Conservation (phyloP, 495 filamentous ascomycete species). For the Evernia prunastri region DNA sequence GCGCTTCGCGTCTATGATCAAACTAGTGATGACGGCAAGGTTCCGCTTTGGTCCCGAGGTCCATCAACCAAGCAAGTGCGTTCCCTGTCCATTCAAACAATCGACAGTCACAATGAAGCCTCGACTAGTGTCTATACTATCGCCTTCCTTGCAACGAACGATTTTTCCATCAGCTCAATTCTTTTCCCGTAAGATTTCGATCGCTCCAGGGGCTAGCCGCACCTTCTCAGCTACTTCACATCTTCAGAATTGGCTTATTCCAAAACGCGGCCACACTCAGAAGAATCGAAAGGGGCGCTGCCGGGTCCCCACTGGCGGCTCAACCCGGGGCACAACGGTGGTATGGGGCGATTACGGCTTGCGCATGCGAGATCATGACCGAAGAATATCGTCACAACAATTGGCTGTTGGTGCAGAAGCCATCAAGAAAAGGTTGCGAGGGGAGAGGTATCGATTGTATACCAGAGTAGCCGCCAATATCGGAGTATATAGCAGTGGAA, state of each 20-base stretch:
- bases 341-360: conserved; percentile 95
- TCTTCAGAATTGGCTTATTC: conserved; percentile 69
- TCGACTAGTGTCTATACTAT: conserved; percentile 1
- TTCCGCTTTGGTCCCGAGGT: neutral
- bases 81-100: neutral
- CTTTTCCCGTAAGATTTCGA: neutral
- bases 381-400: conserved; percentile 78
- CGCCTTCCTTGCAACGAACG: neutral
- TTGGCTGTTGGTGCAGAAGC: conserved; percentile 87
- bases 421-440: conserved; percentile 79
- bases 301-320: conserved; percentile 84
- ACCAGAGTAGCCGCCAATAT: conserved; percentile 85
- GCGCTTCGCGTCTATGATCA: neutral
- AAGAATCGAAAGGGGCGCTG: conserved; percentile 89
- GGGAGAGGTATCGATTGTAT: conserved; percentile 87
- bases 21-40: neutral
- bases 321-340: conserved; percentile 85
- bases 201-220: conserved; percentile 31
- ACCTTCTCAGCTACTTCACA: conserved; percentile 68
- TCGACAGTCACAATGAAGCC: conserved; percentile 8
- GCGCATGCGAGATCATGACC: conserved; percentile 88
- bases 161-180: neutral
- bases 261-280: conserved; percentile 62
- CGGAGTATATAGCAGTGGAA: conserved; percentile 90
- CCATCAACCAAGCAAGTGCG: neutral